Base-by-base conservation (phyloP, 1,139 yeast genomes). In the Protomyces pachydermus region DNA sequence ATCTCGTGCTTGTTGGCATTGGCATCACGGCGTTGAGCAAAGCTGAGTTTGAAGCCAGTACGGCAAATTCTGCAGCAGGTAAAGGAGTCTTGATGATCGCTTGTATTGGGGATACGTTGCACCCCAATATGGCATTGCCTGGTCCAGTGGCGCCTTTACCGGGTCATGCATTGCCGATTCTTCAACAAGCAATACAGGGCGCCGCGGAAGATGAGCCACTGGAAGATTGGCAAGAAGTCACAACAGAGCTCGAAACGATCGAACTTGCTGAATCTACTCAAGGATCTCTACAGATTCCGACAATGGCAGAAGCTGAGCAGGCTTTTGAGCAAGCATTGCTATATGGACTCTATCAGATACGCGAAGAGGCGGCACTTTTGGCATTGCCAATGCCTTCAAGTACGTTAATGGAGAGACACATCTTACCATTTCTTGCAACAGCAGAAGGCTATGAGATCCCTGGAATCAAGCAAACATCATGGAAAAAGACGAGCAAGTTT, bases 401-500 rank as follows among this genome's bases (percentile, higher is more conserved):
- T 10, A 52, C 62, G 4, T 37, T 52, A 18, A 52, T 58, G 34
- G 62, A 58, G 34, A 25, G 52, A 9, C 38, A 58, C 23, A 55
- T 58, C 10, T 42, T 58, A 42, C 62, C 62, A 18, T 58, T 14
- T 32, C 52, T 58, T 35, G 51, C 56, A 4, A 16, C 12, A 16
- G 52, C 14, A 8, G 55, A 57, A 38, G 45, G 14, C 14, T n/a
- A n/a, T 14, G 16, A 32, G 37, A n/a, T n/a, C 3, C 25, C 42
- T 2, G 14, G 9, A 34, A 32, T 52, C 12, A 52, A 32, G 9
- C 34, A 38, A 20, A 16, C 35, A 5, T 50, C 23, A 52, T 54
- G 64, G 60, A 60, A 54, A 20, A 54, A 54, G 60, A 53, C 64
- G 18, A 23, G 46, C 48, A 54, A 54, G 54, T 54, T 54, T 45